Evolutionary conservation across 805 yeast genomes (phyloP), one percentile per base, ranked within the genome.

Genomic region (Ogataea salicorniae): DNA sequence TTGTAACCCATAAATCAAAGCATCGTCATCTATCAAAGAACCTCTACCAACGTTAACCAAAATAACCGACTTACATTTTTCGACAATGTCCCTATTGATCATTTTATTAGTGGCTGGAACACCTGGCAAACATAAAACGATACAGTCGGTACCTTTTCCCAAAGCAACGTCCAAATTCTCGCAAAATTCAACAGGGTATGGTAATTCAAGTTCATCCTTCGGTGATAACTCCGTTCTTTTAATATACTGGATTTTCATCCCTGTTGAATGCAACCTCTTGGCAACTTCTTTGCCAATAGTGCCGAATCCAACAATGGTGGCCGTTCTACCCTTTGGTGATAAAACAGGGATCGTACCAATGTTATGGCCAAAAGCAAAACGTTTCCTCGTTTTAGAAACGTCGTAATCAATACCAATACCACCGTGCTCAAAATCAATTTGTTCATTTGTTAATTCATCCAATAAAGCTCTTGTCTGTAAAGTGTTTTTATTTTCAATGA

Each of bases 11-110:
- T 67, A 72, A 11, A 84, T 69, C 42, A 86, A 64, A 2, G 80
- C 90, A n/a, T 75, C 71, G 55, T 83, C 89, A 54, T 85, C 80
- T 50, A 87, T 73, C 34, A 85, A 76, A 3, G 75, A 56, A 1
- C 95, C 95, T 50, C 95, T 71, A 2, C 95, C 95, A 38, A 87
- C 80, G 58, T 87, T 87, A 42, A 87, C 80, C 22, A 87, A 68
- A 45, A 87, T 71, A 6, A 83, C 73, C 1, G 86, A 83, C 37
- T 70, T 67, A 47, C 84, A 69, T 42, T 68, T 55, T 8, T 65
- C 62, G 20, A 87, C 70, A 0, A 82, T 61, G 0, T 69, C 57
- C 34, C 60, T 62, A 57, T 83, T 77, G 50, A 86, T 65, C 50
- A 85, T 60, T 57, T 81, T 74, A 11, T 67, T 55, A 0, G 94